These are phyloP conservation scores for Trichoderma sp. DNA, from an alignment of 2,329 filamentous ascomycete genomes.

Conservation along the genomic window DNA sequence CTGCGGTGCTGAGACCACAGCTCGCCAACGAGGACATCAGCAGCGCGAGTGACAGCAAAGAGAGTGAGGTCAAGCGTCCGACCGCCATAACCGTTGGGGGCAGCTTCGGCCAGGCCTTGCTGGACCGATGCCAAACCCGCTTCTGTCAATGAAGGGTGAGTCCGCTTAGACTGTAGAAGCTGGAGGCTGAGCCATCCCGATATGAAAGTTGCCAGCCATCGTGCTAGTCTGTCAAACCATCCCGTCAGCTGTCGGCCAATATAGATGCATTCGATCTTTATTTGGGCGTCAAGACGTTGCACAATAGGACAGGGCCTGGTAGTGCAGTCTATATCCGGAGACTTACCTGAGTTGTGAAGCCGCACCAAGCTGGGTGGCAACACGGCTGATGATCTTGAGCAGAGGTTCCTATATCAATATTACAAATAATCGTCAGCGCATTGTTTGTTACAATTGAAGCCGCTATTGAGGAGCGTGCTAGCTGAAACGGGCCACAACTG, in stretches of 20 bases:
- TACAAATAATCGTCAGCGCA: slow-evolving; percentile 16
- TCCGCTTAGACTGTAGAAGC: slow-evolving; percentile 60
- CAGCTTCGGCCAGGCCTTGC: slow-evolving; percentile 35
- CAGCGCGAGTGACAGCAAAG: slow-evolving; percentile 73
- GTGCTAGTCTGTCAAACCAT: slow-evolving; percentile 50
- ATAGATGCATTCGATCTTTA: not conserved
- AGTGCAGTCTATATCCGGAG: slow-evolving; percentile 19
- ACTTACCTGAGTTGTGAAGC: slow-evolving; percentile 38
- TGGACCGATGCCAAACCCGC: slow-evolving; percentile 45
- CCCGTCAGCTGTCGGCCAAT: slow-evolving; percentile 21
- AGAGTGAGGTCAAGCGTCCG: slow-evolving; percentile 81
- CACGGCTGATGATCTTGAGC: slow-evolving; percentile 37
- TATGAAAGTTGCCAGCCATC: slow-evolving; percentile 62
- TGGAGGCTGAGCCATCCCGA: slow-evolving; percentile 61
- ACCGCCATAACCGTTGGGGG: slow-evolving; percentile 56
- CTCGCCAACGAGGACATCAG: slow-evolving; percentile 71
- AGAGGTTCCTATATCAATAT: slow-evolving; percentile 37
- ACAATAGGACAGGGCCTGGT: slow-evolving; percentile 10
- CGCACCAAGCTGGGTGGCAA: slow-evolving; percentile 34
- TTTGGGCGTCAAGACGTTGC: slow-evolving; percentile 3
- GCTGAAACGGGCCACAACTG: not conserved
- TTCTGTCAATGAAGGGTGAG: slow-evolving; percentile 42
- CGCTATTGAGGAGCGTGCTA: not conserved
- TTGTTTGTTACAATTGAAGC: not conserved
- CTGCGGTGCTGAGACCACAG: slow-evolving; percentile 60